A percentile compares a stretch with the other conserved stretches of the same genome.
phyloP scores from a whole-genome alignment of 495 filamentous ascomycete species.

The Sphaerosporella brunnea region DNA sequence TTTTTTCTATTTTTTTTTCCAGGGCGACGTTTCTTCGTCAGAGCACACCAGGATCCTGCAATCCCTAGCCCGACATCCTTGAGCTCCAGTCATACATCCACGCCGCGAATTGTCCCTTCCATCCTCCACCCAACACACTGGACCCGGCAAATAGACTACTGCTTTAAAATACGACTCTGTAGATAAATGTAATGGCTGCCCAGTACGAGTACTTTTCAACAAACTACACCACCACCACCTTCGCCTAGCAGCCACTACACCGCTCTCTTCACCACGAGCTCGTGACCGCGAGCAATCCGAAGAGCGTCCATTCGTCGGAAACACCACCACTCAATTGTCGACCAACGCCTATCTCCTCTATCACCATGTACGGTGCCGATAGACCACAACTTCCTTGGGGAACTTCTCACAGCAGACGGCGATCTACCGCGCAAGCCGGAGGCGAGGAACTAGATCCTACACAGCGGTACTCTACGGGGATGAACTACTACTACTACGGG shows the following conservation, averaged over 20 bases:
- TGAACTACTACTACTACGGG: conserved; percentile 5
- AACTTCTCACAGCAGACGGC: neutral
- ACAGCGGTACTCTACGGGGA: neutral
- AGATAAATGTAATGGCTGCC: conserved; percentile 10
- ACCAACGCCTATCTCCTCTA: neutral
- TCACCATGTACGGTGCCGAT: conserved; percentile 2
- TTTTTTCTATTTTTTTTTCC: too few species aligned
- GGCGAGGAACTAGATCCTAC: neutral
- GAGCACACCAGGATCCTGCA: too few species aligned
- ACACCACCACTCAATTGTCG: neutral
- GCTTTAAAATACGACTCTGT: neutral
- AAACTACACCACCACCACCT: neutral
- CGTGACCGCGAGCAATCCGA: neutral
- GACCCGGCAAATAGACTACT: too few species aligned
- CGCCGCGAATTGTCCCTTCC: too few species aligned
- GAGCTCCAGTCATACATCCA: too few species aligned
- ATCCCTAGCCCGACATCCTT: too few species aligned
- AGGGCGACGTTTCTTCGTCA: too few species aligned
- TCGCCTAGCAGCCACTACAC: conserved; percentile 1
- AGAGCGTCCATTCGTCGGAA: neutral
- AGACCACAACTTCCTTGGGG: neutral
- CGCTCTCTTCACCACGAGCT: neutral
- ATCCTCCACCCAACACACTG: too few species aligned
- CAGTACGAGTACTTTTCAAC: conserved; percentile 3
- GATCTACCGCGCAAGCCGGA: neutral